Conservation (phyloP, 139 green algal species). For the Astrephomene gubernaculifera region DNA sequence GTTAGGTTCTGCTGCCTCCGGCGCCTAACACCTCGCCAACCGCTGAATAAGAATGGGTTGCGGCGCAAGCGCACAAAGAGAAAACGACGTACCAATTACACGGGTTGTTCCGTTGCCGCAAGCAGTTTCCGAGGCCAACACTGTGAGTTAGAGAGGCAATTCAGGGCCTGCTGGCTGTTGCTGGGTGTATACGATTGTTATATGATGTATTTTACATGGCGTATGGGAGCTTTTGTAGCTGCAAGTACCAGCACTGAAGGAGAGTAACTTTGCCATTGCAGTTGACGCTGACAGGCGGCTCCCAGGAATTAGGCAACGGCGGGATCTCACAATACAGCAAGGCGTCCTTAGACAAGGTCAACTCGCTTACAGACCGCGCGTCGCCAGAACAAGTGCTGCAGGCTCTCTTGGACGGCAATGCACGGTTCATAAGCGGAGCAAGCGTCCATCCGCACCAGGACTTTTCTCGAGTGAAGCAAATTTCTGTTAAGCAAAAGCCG, state of each 20-base stretch:
- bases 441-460: slow-evolving; percentile 48
- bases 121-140: slow-evolving; percentile 8
- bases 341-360: neutral
- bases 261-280: too few relatives aligned
- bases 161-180: neutral
- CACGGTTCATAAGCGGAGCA: slow-evolving; percentile 33
- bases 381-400: slow-evolving; percentile 35
- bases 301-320: too few relatives aligned
- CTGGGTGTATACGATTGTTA: too few relatives aligned
- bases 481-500: slow-evolving; percentile 46
- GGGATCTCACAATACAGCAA: neutral
- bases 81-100: neutral
- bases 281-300: too few relatives aligned
- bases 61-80: neutral
- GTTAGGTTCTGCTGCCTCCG: too few relatives aligned
- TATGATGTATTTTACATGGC: too few relatives aligned
- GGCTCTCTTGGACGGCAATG: slow-evolving; percentile 44
- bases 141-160: neutral
- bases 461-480: slow-evolving; percentile 16
- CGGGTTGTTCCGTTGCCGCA: neutral
- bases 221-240: too few relatives aligned
- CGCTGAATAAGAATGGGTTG: neutral
- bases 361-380: slow-evolving; percentile 5
- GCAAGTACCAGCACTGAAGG: too few relatives aligned
- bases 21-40: neutral